Percentiles rank a stretch among this genome's conserved stretches.
These are phyloP conservation scores for Aspergillus calidoustus DNA, from an alignment of 2,329 filamentous ascomycete species.

Conservation along the genomic window DNA sequence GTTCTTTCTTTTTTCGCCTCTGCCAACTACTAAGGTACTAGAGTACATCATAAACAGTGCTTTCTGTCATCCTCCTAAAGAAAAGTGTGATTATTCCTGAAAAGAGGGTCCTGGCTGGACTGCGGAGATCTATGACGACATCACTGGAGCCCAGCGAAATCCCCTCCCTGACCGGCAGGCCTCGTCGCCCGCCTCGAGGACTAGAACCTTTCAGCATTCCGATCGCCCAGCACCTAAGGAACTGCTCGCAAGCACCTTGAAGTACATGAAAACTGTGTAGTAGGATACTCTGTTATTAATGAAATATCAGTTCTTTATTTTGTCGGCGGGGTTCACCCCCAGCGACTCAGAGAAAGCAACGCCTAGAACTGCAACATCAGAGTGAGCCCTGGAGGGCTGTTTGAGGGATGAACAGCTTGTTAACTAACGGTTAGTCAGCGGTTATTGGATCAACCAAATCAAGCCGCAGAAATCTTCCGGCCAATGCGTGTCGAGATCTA, in stretches of 20 bases:
- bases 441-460: constrained; percentile 16
- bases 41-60: background rate
- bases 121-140: constrained; percentile 11
- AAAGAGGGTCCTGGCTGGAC: background rate
- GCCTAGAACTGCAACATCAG: background rate
- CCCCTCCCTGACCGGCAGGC: background rate
- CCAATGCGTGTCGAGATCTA: constrained; percentile 23
- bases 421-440: constrained; percentile 16
- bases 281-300: background rate
- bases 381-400: background rate
- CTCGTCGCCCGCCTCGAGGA: background rate
- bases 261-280: background rate
- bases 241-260: background rate
- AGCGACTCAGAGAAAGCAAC: background rate
- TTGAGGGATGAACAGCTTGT: background rate
- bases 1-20: background rate
- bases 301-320: background rate
- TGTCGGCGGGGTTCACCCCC: background rate
- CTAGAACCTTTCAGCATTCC: constrained; percentile 2
- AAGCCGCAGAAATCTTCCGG: constrained; percentile 26
- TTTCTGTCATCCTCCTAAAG: background rate
- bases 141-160: constrained; percentile 1
- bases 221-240: background rate
- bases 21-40: background rate
- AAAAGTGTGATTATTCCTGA: no score